These are phyloP conservation scores for Rosa hybrid DNA, from an alignment of 331 rosid genomes.

Conservation along the genomic window DNA sequence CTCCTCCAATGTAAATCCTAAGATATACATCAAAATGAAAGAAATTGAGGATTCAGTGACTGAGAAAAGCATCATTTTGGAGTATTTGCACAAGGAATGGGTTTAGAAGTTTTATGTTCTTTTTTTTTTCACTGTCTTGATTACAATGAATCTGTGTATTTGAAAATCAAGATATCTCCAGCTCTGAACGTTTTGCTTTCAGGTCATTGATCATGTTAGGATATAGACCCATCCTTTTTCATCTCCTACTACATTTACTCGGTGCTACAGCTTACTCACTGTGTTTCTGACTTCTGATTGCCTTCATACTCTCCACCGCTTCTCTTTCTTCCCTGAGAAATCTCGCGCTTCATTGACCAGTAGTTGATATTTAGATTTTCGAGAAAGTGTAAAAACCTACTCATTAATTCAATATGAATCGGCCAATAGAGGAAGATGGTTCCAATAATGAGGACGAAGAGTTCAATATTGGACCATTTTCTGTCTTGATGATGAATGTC, in stretches of 20 bases:
- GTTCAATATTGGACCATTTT: constrained; percentile 86
- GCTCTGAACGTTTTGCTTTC: not conserved
- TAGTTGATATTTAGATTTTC: not conserved
- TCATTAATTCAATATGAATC: constrained; percentile 31
- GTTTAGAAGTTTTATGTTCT: too few relatives aligned
- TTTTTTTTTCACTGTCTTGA: too few relatives aligned
- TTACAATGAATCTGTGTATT: too few relatives aligned
- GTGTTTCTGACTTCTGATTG: too few relatives aligned
- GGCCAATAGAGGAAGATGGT: constrained; percentile 83
- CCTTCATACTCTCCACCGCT: not conserved
- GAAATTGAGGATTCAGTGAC: too few relatives aligned
- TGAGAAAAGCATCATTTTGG: too few relatives aligned
- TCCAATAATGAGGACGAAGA: constrained; percentile 84
- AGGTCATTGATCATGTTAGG: too few relatives aligned
- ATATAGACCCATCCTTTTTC: not conserved
- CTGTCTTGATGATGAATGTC: constrained; percentile 92
- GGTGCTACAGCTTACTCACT: too few relatives aligned
- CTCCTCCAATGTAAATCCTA: too few relatives aligned
- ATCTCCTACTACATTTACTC: not conserved
- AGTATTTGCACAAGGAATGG: too few relatives aligned
- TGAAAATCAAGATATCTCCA: not conserved
- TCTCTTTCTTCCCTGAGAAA: not conserved
- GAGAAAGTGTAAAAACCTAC: not conserved
- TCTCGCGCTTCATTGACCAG: not conserved
- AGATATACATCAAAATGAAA: too few relatives aligned